These are phyloP conservation scores for Aspergillus sergii DNA, from an alignment of 2,329 filamentous ascomycete species.

Conservation along the genomic window DNA sequence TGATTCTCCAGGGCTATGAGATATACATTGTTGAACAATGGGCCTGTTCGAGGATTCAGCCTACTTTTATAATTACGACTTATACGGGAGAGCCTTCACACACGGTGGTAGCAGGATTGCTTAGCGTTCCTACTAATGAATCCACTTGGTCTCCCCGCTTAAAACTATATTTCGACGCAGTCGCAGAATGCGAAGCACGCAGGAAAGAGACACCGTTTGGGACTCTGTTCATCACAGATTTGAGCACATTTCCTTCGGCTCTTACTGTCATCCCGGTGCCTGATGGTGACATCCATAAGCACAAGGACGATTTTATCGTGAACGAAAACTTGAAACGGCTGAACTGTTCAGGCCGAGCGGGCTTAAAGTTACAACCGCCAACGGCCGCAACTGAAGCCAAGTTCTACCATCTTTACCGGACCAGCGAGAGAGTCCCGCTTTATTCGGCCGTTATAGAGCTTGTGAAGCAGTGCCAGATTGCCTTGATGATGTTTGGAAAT, in stretches of 20 bases:
- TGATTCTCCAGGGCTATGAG: slow-evolving; percentile 79
- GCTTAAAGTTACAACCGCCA: slow-evolving; percentile 77
- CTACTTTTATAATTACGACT: slow-evolving; percentile 88
- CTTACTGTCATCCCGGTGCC: slow-evolving; percentile 90
- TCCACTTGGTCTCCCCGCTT: slow-evolving; percentile 76
- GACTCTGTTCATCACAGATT: slow-evolving; percentile 88
- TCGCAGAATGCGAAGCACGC: slow-evolving; percentile 82
- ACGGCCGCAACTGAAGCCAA: slow-evolving; percentile 83
- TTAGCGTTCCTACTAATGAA: slow-evolving; percentile 81
- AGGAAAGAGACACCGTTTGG: slow-evolving; percentile 80
- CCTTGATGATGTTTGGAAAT: slow-evolving; percentile 84
- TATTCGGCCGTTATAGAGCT: slow-evolving; percentile 81
- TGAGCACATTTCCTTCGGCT: slow-evolving; percentile 88
- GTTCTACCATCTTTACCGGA: slow-evolving; percentile 87
- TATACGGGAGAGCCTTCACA: slow-evolving; percentile 87
- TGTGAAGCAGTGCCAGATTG: slow-evolving; percentile 87
- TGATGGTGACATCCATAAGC: slow-evolving; percentile 77
- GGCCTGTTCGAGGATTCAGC: slow-evolving; percentile 88
- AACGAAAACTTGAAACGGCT: slow-evolving; percentile 93
- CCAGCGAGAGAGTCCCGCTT: slow-evolving; percentile 78
- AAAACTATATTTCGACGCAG: slow-evolving; percentile 80
- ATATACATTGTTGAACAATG: slow-evolving; percentile 96
- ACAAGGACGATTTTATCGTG: slow-evolving; percentile 84
- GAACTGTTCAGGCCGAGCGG: slow-evolving; percentile 87
- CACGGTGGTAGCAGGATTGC: slow-evolving; percentile 74